Evolutionary conservation across 257 asterid genomes (phyloP).

Genomic region (Ligustrum vulgare): DNA sequence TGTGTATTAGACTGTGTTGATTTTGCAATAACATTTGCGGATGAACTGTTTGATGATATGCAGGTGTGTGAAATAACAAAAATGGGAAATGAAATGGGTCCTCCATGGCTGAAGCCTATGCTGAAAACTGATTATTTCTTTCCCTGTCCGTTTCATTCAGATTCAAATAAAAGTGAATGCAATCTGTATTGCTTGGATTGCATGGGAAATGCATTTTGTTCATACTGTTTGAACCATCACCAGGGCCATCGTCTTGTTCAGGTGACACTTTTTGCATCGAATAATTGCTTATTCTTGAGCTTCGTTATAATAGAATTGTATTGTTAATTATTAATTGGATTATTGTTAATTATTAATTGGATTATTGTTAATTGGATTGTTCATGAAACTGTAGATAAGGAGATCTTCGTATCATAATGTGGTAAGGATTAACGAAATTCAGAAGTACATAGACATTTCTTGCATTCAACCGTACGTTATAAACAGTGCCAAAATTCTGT

Average conservation of each 20-base stretch:
- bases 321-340: background rate
- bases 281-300: background rate
- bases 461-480: conserved; percentile 58
- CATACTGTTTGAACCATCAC: conserved; percentile 54
- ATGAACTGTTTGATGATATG: background rate
- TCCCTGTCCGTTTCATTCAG: conserved; percentile 47
- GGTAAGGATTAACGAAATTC: conserved; percentile 57
- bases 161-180: conserved; percentile 60
- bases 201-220: conserved; percentile 57
- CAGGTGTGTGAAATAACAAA: conserved; percentile 44
- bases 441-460: conserved; percentile 50
- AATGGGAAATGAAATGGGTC: conserved; percentile 38
- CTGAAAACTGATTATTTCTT: conserved; percentile 49
- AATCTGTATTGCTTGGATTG: conserved; percentile 78
- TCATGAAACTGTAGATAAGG: conserved; percentile 41
- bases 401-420: conserved; percentile 56
- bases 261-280: conserved; percentile 25
- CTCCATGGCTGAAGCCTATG: conserved; percentile 65
- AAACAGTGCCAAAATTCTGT: conserved; percentile 55
- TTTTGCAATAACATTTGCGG: background rate
- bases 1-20: background rate
- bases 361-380: background rate
- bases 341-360: too few relatives aligned
- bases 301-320: background rate
- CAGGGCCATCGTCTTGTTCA: conserved; percentile 56